phyloP scores from a whole-genome alignment of 2,329 filamentous ascomycete genomes.

The Thyridium curvatum region DNA sequence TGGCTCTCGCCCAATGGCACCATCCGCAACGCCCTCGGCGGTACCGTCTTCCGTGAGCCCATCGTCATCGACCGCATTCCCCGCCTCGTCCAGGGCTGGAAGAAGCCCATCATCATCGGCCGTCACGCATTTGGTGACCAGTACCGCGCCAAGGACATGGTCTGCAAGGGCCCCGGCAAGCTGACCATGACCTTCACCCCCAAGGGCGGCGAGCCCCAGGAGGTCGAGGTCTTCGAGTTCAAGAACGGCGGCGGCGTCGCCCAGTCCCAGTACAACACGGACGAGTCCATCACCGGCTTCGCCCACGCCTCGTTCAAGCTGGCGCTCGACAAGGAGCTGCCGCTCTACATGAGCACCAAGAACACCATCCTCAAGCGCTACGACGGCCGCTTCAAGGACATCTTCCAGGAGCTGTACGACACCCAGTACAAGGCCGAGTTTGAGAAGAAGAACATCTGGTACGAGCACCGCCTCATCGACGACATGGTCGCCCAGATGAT shows the following conservation, averaged over 20 bases:
- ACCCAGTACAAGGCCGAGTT: conserved; percentile 80
- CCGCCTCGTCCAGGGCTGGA: conserved; percentile 92
- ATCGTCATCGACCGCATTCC: conserved; percentile 94
- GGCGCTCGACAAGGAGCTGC: conserved; percentile 76
- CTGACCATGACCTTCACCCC: conserved; percentile 95
- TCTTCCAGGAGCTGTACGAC: conserved; percentile 97
- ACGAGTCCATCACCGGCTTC: conserved; percentile 90
- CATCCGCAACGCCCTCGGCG: conserved; percentile 69
- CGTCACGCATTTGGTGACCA: conserved; percentile 98
- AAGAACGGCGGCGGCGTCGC: conserved; percentile 79
- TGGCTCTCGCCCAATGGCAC: conserved; percentile 98
- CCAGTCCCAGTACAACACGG: conserved; percentile 97
- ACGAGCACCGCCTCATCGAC: conserved; percentile 98
- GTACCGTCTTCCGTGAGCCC: conserved; percentile 97
- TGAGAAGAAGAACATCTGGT: conserved; percentile 92
- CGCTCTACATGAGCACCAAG: conserved; percentile 99
- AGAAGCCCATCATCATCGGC: conserved; percentile 98
- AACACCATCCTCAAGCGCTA: conserved; percentile 99
- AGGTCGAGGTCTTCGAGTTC: conserved; percentile 88
- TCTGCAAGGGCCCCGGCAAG: conserved; percentile 77
- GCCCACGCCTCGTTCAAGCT: conserved; percentile 97
- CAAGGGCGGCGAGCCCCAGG: conserved; percentile 69
- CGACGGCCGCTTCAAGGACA: conserved; percentile 98
- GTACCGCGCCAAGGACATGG: conserved; percentile 91
- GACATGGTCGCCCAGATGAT: conserved; percentile 99